These are phyloP conservation scores for Fusarium sp. DNA, from an alignment of 2,329 filamentous ascomycete genomes.

Conservation along the genomic window DNA sequence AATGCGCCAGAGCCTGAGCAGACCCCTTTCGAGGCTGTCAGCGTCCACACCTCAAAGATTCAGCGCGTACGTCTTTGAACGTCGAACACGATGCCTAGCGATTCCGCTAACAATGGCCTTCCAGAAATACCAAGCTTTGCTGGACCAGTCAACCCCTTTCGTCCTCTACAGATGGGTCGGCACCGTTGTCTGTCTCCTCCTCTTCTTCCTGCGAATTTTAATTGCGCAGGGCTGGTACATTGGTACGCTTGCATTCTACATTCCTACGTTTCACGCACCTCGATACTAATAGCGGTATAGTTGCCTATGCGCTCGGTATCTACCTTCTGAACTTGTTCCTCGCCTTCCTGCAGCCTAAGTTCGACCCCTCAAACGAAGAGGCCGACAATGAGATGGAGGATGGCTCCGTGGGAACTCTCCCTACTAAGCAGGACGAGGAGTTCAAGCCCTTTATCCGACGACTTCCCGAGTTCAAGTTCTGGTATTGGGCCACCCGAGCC, in stretches of 20 bases:
- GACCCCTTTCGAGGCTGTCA: slow-evolving; percentile 93
- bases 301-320: slow-evolving; percentile 97
- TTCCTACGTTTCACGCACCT: not conserved
- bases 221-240: slow-evolving; percentile 99
- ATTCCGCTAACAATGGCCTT: slow-evolving; percentile 32
- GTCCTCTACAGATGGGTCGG: slow-evolving; percentile 91
- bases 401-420: slow-evolving; percentile 84
- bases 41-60: slow-evolving; percentile 83
- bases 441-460: slow-evolving; percentile 97
- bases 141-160: slow-evolving; percentile 94
- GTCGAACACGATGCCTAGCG: slow-evolving; percentile 10
- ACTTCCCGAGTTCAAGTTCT: slow-evolving; percentile 99
- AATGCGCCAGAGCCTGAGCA: slow-evolving; percentile 89
- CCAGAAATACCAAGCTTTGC: slow-evolving; percentile 92
- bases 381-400: slow-evolving; percentile 97
- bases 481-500: slow-evolving; percentile 94
- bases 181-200: slow-evolving; percentile 80
- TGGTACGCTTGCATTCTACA: slow-evolving; percentile 67
- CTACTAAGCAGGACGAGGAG: slow-evolving; percentile 96
- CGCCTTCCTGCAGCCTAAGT: slow-evolving; percentile 97
- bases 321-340: slow-evolving; percentile 99
- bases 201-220: slow-evolving; percentile 93
- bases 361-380: slow-evolving; percentile 93
- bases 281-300: slow-evolving; percentile 62
- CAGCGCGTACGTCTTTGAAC: slow-evolving; percentile 73